Evolutionary conservation across 352 stramenopile genomes (phyloP), one percentile per base, ranked within the genome.

Genomic region (Pythium brassicae): DNA sequence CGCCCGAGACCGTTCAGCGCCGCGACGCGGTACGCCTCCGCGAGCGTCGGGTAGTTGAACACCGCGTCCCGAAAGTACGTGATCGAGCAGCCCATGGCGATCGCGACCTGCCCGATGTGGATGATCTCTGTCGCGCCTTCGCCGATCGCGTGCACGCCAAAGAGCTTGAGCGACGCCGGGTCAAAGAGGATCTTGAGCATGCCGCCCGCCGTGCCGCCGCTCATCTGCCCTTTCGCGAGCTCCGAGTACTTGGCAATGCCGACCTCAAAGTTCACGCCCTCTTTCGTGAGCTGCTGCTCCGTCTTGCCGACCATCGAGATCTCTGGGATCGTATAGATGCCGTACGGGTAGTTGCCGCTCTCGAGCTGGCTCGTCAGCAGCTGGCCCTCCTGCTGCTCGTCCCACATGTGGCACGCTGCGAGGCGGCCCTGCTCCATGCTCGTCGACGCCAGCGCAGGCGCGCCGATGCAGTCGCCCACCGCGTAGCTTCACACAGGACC

Each of bases 11-110:
- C 88, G 50, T 96, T 93, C 51, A 94, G 71, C 15, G 86, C 86
- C 4, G 88, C 88, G 19, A 95, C 84, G 23, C 89, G 89, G 50
- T 97, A 97, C 19, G 87, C 87, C 63, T 97, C 88, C n/a, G 87
- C 87, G 23, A 97, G 65, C 14, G 87, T 97, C 42, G 88, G 88
- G 70, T 96, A 97, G 78, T 97, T 97, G 70, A 97, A 97, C 19
- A 97, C 87, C 15, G 88, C 84, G 57, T 93, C 83, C 34, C 84
- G 79, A 63, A 97, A 96, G 71, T 96, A 96, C 29, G 87, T 88
- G 44, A 97, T 51, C 49, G 84, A 83, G 63, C 77, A 84, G 26
- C 58, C 72, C 78, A 89, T 89, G 39, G 77, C 76, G 61, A 94
- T 92, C n/a, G 78, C 79, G 20, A 96, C 87, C 62, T 96, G 87